Percentiles rank a stretch among this genome's conserved stretches.
Conservation (phyloP, 1,284 basidiomycete species). For the Afroboletus lepidellus region DNA sequence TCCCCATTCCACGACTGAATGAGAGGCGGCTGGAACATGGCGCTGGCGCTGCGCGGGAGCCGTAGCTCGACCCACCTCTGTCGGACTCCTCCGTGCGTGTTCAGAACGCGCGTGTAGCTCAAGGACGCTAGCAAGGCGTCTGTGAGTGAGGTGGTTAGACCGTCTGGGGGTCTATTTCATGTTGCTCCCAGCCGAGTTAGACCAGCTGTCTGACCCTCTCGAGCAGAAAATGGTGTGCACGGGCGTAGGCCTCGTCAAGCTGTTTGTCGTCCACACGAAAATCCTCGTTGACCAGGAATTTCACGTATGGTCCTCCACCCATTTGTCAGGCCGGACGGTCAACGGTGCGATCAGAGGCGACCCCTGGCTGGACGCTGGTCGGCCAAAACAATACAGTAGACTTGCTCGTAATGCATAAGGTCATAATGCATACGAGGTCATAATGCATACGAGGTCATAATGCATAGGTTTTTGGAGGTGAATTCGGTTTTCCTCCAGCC, state of each 20-base stretch:
- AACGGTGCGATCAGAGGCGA: neutral
- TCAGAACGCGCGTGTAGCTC: neutral
- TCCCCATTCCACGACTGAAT: neutral
- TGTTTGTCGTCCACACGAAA: neutral
- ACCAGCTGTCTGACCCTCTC: neutral
- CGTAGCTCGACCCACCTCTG: neutral
- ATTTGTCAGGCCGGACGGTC: neutral
- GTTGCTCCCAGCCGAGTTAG: neutral
- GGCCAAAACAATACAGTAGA: too few relatives aligned
- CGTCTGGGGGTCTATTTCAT: conserved; percentile 1
- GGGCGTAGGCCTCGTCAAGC: conserved; percentile 1
- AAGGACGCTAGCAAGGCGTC: conserved; percentile 3
- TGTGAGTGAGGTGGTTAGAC: neutral
- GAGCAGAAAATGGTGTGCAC: conserved; percentile 1
- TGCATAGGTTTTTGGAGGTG: too few relatives aligned
- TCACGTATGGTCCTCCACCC: conserved; percentile 11
- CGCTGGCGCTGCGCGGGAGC: conserved; percentile 1
- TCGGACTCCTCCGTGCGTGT: neutral
- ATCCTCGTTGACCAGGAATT: neutral
- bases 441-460: too few relatives aligned
- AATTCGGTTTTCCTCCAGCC: too few relatives aligned
- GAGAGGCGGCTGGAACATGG: conserved; percentile 5
- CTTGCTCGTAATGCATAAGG: too few relatives aligned
- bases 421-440: too few relatives aligned
- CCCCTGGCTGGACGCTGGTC: too few relatives aligned